phyloP scores from a whole-genome alignment of 768 basidiomycete genomes.

The Boletellus emodensis region DNA sequence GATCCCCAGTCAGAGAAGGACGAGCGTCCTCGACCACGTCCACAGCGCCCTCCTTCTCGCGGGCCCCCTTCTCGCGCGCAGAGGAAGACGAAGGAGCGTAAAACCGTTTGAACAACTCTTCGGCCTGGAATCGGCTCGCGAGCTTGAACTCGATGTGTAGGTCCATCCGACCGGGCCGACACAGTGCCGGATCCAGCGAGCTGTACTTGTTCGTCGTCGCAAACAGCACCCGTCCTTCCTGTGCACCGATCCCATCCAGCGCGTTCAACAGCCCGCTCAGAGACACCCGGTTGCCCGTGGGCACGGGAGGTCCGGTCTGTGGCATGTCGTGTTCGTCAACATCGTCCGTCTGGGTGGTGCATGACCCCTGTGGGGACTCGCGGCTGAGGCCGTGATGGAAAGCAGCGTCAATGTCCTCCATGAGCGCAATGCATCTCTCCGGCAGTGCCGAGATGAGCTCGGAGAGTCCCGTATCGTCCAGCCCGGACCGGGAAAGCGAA shows the following conservation, averaged over 20 bases:
- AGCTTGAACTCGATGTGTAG: slow-evolving; percentile 72
- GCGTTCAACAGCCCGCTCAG: slow-evolving; percentile 75
- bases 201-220: slow-evolving; percentile 75
- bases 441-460: slow-evolving; percentile 61
- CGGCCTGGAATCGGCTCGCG: slow-evolving; percentile 66
- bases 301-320: slow-evolving; percentile 3
- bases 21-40: neutral
- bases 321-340: slow-evolving; percentile 12
- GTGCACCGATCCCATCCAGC: slow-evolving; percentile 75
- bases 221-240: slow-evolving; percentile 78
- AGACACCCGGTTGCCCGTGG: slow-evolving; percentile 41
- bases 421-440: slow-evolving; percentile 68
- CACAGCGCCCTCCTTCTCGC: no score
- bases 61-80: neutral
- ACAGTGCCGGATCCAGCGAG: slow-evolving; percentile 68
- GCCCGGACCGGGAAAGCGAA: slow-evolving; percentile 55
- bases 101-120: slow-evolving; percentile 63
- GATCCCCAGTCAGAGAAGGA: neutral
- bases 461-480: slow-evolving; percentile 60
- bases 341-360: neutral
- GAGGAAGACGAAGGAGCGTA: slow-evolving; percentile 42
- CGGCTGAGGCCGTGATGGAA: slow-evolving; percentile 47
- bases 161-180: slow-evolving; percentile 78
- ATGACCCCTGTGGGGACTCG: slow-evolving; percentile 10
- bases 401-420: slow-evolving; percentile 84